Evolutionary conservation across 768 basidiomycete genomes (phyloP).

Genomic region (Rhizopogon vesiculosus): DNA sequence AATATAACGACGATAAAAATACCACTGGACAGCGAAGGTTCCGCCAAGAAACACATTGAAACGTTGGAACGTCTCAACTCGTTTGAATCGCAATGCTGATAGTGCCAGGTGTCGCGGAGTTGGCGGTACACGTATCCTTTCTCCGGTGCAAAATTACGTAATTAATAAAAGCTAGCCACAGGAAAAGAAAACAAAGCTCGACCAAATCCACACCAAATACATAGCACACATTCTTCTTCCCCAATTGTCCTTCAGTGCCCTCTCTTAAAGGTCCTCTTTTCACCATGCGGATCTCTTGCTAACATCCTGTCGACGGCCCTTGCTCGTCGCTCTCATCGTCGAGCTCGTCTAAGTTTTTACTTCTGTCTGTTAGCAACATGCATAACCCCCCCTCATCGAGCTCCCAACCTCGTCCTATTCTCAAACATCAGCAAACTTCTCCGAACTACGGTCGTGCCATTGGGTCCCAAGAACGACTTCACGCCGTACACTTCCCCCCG

Average conservation of each 20-base stretch:
- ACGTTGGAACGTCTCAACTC: neutral
- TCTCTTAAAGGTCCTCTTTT: conserved; percentile 3
- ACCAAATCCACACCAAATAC: conserved; percentile 10
- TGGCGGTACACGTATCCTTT: neutral
- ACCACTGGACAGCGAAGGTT: neutral
- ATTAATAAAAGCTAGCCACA: conserved; percentile 1
- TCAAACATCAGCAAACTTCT: conserved; percentile 41
- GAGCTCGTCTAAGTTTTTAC: neutral
- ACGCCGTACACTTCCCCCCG: conserved; percentile 50
- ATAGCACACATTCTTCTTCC: conserved; percentile 13
- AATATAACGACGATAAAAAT: neutral
- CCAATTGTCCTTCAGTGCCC: neutral
- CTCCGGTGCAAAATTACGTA: conserved; percentile 7
- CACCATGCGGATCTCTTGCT: conserved; percentile 10
- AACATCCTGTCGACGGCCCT: conserved; percentile 5
- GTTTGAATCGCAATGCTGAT: neutral
- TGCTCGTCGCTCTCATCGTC: conserved; percentile 3
- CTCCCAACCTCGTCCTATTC: conserved; percentile 45
- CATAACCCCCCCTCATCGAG: conserved; percentile 4
- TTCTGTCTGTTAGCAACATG: conserved; percentile 3
- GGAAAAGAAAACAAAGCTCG: conserved; percentile 4
- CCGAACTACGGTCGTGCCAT: conserved; percentile 12
- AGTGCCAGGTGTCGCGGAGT: neutral
- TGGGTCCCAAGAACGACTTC: conserved; percentile 21
- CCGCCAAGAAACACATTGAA: neutral